These are phyloP conservation scores for Teunomyces atbi DNA, from an alignment of 805 yeast genomes.

Conservation along the genomic window DNA sequence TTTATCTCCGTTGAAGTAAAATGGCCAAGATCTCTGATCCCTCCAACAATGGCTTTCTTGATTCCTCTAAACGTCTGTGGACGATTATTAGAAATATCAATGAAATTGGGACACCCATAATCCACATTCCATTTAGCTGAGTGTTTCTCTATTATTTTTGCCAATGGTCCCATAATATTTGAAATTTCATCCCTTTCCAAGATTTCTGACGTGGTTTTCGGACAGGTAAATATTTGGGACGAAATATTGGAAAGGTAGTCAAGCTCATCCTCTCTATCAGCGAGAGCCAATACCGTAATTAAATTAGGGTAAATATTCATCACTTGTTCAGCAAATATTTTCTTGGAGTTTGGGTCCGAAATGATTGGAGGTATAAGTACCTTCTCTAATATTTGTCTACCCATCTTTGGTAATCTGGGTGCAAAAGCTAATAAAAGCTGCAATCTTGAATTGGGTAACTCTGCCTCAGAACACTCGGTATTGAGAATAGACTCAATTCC, in stretches of 20 bases:
- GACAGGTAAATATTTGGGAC: slow-evolving; percentile 45
- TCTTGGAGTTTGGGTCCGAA: slow-evolving; percentile 47
- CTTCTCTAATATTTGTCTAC: slow-evolving; percentile 48
- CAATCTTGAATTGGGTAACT: slow-evolving; percentile 44
- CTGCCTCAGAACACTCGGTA: background rate
- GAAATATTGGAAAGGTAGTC: slow-evolving; percentile 31
- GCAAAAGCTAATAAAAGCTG: slow-evolving; percentile 61
- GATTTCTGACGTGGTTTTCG: slow-evolving; percentile 39
- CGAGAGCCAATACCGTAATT: slow-evolving; percentile 45
- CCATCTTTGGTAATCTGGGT: slow-evolving; percentile 52
- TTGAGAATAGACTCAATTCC: background rate
- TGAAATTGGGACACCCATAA: slow-evolving; percentile 30
- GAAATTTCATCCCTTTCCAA: slow-evolving; percentile 39
- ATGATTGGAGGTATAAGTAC: slow-evolving; percentile 56
- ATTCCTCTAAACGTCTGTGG: slow-evolving; percentile 20
- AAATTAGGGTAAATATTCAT: slow-evolving; percentile 53
- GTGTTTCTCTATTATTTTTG: slow-evolving; percentile 40
- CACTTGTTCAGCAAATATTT: slow-evolving; percentile 50
- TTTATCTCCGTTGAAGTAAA: slow-evolving; percentile 21
- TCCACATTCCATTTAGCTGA: slow-evolving; percentile 38
- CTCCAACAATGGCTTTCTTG: slow-evolving; percentile 29
- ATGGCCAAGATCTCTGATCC: slow-evolving; percentile 28
- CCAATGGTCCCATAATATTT: slow-evolving; percentile 47
- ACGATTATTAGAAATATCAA: slow-evolving; percentile 19
- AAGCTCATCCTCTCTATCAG: slow-evolving; percentile 51